Evolutionary conservation across 768 basidiomycete genomes (phyloP).

Genomic region (Bullera alba): DNA sequence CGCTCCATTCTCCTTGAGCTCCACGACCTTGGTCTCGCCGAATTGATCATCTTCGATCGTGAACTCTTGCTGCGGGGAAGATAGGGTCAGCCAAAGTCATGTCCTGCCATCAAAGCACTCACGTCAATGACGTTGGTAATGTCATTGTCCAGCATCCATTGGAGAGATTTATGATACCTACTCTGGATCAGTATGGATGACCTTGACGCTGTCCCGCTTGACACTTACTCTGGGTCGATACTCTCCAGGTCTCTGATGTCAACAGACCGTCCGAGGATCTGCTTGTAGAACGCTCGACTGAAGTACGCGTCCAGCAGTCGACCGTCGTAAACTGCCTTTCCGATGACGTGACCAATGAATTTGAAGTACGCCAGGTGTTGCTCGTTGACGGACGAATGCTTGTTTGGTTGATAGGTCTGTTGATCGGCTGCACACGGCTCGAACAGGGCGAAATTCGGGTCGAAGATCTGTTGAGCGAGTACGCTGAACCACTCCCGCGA

Average conservation of each 20-base stretch:
- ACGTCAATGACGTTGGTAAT: constrained; percentile 45
- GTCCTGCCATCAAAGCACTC: background rate
- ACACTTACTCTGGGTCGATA: constrained; percentile 72
- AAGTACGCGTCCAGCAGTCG: constrained; percentile 96
- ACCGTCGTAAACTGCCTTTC: constrained; percentile 92
- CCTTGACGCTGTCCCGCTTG: no score
- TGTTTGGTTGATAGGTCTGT: constrained; percentile 81
- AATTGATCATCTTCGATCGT: constrained; percentile 97
- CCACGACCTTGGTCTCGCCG: constrained; percentile 78
- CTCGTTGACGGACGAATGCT: constrained; percentile 57
- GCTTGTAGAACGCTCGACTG: constrained; percentile 90
- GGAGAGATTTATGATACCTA: constrained; percentile 84
- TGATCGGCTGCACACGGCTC: constrained; percentile 94
- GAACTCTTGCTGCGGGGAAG: constrained; percentile 90
- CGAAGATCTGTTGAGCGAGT: constrained; percentile 96
- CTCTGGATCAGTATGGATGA: background rate
- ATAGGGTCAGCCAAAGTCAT: constrained; percentile 52
- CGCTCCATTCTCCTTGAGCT: constrained; percentile 79
- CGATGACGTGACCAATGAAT: constrained; percentile 94
- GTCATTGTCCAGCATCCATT: constrained; percentile 98
- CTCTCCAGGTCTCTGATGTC: constrained; percentile 95
- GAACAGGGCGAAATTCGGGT: constrained; percentile 96
- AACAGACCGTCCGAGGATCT: constrained; percentile 85
- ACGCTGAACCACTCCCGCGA: constrained; percentile 99
- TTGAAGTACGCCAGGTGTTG: constrained; percentile 90